These are phyloP conservation scores for Wallacemonas collosoma DNA, from an alignment of 208 protist species.

Conservation along the genomic window DNA sequence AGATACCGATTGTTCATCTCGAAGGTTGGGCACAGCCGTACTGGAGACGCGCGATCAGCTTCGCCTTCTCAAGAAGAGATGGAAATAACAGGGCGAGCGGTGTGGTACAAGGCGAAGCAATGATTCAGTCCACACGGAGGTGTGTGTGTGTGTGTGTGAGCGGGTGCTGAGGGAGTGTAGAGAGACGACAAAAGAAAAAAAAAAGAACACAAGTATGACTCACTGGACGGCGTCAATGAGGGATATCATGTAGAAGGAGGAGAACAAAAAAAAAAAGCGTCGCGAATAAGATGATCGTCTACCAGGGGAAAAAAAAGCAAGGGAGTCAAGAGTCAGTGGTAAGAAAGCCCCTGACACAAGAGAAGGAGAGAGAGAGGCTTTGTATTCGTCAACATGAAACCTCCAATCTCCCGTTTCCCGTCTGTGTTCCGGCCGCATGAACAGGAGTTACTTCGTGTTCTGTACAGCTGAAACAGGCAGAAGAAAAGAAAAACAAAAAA, in stretches of 20 bases:
- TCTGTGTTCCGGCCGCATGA: too few relatives aligned
- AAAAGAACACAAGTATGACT: background rate
- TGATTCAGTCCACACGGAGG: background rate
- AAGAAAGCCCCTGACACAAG: background rate
- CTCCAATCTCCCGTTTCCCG: too few relatives aligned
- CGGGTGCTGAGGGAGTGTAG: background rate
- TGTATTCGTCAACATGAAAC: background rate
- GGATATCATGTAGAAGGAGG: background rate
- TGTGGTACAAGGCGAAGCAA: too few relatives aligned
- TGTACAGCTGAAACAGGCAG: background rate
- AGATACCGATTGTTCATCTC: too few relatives aligned
- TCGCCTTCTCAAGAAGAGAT: too few relatives aligned
- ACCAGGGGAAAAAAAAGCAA: constrained; percentile 17
- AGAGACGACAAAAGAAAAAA: background rate
- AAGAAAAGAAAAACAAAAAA: constrained; percentile 9
- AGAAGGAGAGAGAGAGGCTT: background rate
- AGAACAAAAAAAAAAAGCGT: constrained; percentile 8
- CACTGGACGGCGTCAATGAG: background rate
- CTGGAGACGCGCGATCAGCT: too few relatives aligned
- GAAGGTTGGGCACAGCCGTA: too few relatives aligned
- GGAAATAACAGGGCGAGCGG: too few relatives aligned
- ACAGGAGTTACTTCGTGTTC: too few relatives aligned
- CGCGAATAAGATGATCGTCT: background rate
- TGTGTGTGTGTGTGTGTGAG: background rate
- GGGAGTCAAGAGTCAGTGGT: background rate